Conservation (phyloP, 2,329 filamentous ascomycete species). For the Macrophomina tecta region DNA sequence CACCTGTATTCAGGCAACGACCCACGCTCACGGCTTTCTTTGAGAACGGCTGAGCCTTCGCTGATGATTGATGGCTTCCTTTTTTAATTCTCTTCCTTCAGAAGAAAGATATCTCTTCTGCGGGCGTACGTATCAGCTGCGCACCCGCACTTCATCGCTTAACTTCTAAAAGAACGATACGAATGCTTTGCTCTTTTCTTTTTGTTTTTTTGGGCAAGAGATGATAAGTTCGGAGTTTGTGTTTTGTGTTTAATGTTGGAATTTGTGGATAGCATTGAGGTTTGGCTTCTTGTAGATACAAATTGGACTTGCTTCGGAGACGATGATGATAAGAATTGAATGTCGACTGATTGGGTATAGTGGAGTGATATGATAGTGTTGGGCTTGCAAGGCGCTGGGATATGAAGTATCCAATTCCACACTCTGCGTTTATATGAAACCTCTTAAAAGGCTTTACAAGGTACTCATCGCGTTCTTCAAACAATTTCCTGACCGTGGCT, state of each 20-base stretch:
- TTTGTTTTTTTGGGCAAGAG: not conserved
- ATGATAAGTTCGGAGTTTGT: not conserved
- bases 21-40: not conserved
- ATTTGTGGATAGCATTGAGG: not conserved
- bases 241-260: conserved; percentile 15
- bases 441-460: too few species aligned
- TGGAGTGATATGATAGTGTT: too few species aligned
- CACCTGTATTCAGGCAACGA: not conserved
- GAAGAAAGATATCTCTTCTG: not conserved
- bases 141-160: not conserved
- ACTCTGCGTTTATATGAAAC: too few species aligned
- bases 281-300: conserved; percentile 10
- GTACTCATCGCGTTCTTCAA: too few species aligned
- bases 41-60: not conserved
- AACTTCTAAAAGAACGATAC: conserved; percentile 1
- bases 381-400: too few species aligned
- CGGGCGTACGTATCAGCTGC: not conserved
- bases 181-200: not conserved
- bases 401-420: too few species aligned
- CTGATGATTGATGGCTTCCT: conserved; percentile 19
- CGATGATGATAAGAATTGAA: too few species aligned
- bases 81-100: not conserved
- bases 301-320: not conserved
- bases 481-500: too few species aligned
- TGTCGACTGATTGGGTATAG: too few species aligned